Conservation (phyloP, 495 filamentous ascomycete genomes). For the Hyaloscypha variabilis region DNA sequence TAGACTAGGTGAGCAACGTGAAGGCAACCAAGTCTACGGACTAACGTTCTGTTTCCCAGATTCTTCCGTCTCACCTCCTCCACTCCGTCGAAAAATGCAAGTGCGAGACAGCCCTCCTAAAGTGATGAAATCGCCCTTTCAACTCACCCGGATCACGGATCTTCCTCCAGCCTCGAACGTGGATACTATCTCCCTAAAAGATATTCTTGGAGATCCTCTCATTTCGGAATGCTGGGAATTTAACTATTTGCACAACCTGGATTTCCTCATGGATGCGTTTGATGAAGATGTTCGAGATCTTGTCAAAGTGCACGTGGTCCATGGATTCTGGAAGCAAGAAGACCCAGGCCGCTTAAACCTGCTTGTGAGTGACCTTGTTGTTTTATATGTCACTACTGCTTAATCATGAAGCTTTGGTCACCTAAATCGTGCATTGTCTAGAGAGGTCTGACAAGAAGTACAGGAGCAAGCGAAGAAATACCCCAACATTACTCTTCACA, state of each 20-base stretch:
- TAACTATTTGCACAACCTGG: constrained; percentile 82
- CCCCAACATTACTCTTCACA: constrained; percentile 68
- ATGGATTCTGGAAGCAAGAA: constrained; percentile 86
- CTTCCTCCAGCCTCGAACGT: constrained; percentile 63
- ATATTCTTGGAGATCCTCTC: constrained; percentile 80
- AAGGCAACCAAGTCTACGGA: background rate
- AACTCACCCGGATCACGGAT: constrained; percentile 72
- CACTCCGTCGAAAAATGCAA: constrained; percentile 17
- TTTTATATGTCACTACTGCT: background rate
- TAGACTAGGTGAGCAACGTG: constrained; percentile 15
- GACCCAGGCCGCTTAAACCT: constrained; percentile 61
- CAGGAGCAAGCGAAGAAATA: constrained; percentile 53
- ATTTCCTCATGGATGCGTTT: constrained; percentile 66
- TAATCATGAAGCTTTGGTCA: too few relatives aligned
- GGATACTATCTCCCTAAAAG: constrained; percentile 66
- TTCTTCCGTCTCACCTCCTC: constrained; percentile 32
- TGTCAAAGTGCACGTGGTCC: constrained; percentile 75
- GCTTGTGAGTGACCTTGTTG: constrained; percentile 51
- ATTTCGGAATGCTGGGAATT: constrained; percentile 90
- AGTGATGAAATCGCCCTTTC: constrained; percentile 63
- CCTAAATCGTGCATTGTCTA: too few relatives aligned
- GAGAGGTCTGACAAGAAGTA: constrained; percentile 10
- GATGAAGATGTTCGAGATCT: constrained; percentile 67
- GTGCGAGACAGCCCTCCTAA: background rate
- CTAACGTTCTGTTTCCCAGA: constrained; percentile 13